Percentiles rank a stretch among this genome's conserved stretches.
Conservation (phyloP, 2,329 filamentous ascomycete genomes). For the Fusarium subtropicale region DNA sequence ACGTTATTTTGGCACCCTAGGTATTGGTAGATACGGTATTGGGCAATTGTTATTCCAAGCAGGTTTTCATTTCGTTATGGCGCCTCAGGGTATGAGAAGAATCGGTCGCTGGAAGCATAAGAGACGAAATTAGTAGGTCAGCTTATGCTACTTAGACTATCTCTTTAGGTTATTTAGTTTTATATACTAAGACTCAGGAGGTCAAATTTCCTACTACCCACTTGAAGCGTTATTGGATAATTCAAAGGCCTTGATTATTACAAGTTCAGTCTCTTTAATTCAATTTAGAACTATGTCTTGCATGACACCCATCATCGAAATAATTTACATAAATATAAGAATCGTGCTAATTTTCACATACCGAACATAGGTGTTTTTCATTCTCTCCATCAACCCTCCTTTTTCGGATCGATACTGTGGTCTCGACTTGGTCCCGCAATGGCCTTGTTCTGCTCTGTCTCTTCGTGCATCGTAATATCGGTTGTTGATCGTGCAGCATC, state of each 20-base stretch:
- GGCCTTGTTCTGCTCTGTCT: slow-evolving; percentile 19
- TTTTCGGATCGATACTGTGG: slow-evolving; percentile 41
- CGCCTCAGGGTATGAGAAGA: too few relatives aligned
- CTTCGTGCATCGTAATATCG: slow-evolving; percentile 31
- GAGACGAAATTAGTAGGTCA: too few relatives aligned
- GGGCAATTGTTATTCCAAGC: neutral
- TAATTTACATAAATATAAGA: neutral
- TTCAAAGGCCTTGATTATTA: neutral
- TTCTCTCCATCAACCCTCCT: slow-evolving; percentile 20
- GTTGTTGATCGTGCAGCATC: slow-evolving; percentile 42
- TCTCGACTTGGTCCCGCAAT: slow-evolving; percentile 33
- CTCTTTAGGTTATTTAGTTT: too few relatives aligned
- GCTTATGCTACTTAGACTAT: neutral
- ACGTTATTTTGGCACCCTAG: neutral
- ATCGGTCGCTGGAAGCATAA: too few relatives aligned
- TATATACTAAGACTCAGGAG: too few relatives aligned
- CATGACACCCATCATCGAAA: neutral
- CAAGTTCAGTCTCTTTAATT: neutral
- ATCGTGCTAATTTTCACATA: neutral
- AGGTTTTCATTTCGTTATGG: neutral
- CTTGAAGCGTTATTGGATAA: neutral
- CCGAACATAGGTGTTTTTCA: neutral
- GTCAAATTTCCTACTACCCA: too few relatives aligned
- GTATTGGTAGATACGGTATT: neutral
- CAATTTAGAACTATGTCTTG: neutral